Evolutionary conservation across 257 asterid species (phyloP).

Genomic region (Catharanthus roseus): DNA sequence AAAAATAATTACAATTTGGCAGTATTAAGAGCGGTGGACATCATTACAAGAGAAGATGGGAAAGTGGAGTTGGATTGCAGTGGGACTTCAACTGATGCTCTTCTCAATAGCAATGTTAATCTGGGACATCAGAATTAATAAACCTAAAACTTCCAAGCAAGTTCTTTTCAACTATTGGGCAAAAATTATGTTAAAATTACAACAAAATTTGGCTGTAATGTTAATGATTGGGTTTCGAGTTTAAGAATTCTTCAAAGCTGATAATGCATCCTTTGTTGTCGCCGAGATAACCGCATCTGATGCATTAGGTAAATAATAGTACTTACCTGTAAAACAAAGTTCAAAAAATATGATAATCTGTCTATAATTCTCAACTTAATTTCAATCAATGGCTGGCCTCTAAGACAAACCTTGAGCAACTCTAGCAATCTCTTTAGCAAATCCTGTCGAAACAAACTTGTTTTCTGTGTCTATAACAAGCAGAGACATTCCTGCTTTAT

Average conservation of each 20-base stretch:
- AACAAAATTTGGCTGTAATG: too few species aligned
- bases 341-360: neutral
- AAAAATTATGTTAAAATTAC: too few species aligned
- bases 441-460: conserved; percentile 92
- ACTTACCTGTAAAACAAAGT: conserved; percentile 57
- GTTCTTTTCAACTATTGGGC: too few species aligned
- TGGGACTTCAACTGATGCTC: too few species aligned
- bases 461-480: conserved; percentile 51
- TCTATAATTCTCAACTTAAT: too few species aligned
- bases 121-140: too few species aligned
- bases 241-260: conserved; percentile 68
- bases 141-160: too few species aligned
- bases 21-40: too few species aligned
- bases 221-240: neutral
- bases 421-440: conserved; percentile 94
- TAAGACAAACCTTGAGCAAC: conserved; percentile 79
- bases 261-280: conserved; percentile 82
- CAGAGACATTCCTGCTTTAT: conserved; percentile 71
- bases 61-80: too few species aligned
- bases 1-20: too few species aligned
- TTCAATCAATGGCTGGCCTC: neutral
- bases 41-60: too few species aligned
- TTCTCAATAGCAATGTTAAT: too few species aligned
- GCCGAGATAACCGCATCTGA: conserved; percentile 96
- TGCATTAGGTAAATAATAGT: conserved; percentile 94